Evolutionary conservation across 2,329 filamentous ascomycete genomes (phyloP).

Genomic region (Microdochium trichocladiopsis): DNA sequence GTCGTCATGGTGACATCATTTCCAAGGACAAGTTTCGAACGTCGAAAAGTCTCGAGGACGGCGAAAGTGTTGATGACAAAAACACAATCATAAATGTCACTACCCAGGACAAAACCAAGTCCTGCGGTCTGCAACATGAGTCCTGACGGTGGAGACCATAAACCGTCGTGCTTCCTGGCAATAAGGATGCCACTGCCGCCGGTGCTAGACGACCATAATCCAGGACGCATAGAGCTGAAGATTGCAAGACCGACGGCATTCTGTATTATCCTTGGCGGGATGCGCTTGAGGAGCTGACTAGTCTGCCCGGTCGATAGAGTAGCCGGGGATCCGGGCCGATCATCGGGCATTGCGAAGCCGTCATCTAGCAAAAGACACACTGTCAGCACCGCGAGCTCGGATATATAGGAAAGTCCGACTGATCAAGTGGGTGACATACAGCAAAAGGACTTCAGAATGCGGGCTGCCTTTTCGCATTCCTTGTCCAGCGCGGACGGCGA

Average conservation of each 20-base stretch:
- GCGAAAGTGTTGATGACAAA: slow-evolving; percentile 84
- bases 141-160: slow-evolving; percentile 86
- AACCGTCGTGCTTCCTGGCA: slow-evolving; percentile 75
- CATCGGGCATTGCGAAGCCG: slow-evolving; percentile 44
- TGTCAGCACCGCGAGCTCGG: slow-evolving; percentile 4
- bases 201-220: slow-evolving; percentile 84
- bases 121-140: slow-evolving; percentile 86
- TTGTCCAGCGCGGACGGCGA: slow-evolving; percentile 82
- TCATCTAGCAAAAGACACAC: slow-evolving; percentile 32
- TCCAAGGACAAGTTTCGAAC: slow-evolving; percentile 71
- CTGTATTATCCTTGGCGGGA: slow-evolving; percentile 76
- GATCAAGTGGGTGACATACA: slow-evolving; percentile 43
- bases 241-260: slow-evolving; percentile 87
- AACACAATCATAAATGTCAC: slow-evolving; percentile 95
- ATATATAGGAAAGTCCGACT: slow-evolving; percentile 8
- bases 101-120: slow-evolving; percentile 81
- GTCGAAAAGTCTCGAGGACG: slow-evolving; percentile 78
- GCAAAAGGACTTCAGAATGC: slow-evolving; percentile 86
- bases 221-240: slow-evolving; percentile 93
- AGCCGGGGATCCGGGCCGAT: slow-evolving; percentile 21
- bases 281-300: slow-evolving; percentile 63
- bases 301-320: slow-evolving; percentile 34
- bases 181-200: slow-evolving; percentile 85
- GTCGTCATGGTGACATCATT: slow-evolving; percentile 71
- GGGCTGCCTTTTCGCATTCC: slow-evolving; percentile 85